Percentiles rank a stretch among this genome's conserved stretches.
Conservation (phyloP, 139 green algal species). For the Micromonas pusilla region DNA sequence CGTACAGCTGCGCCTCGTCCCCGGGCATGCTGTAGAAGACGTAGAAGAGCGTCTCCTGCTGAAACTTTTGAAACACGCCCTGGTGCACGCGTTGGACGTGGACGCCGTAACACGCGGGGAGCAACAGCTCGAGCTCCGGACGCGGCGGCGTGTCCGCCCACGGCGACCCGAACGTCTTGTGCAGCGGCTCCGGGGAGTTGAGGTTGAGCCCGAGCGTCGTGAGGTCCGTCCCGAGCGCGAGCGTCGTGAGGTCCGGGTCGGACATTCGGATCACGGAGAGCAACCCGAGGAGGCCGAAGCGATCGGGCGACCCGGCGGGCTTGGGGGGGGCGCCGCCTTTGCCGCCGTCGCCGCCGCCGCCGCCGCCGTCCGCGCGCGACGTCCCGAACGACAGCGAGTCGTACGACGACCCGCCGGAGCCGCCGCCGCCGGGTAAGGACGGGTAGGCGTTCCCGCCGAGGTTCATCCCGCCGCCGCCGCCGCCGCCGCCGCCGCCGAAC, state of each 20-base stretch:
- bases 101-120: constrained; percentile 77
- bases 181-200: constrained; percentile 58
- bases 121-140: constrained; percentile 73
- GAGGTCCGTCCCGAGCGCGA: constrained; percentile 91
- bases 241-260: constrained; percentile 86
- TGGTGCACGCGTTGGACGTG: constrained; percentile 65
- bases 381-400: too few species aligned
- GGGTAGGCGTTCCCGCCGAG: not conserved
- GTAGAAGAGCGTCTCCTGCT: constrained; percentile 97
- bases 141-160: constrained; percentile 27
- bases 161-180: constrained; percentile 20
- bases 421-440: not conserved
- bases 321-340: not conserved
- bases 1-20: constrained; percentile 72
- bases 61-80: constrained; percentile 88
- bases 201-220: constrained; percentile 93
- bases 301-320: constrained; percentile 41
- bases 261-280: constrained; percentile 87
- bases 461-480: constrained; percentile 13
- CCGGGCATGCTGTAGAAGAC: constrained; percentile 83
- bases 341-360: too few species aligned
- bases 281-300: constrained; percentile 84
- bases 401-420: not conserved
- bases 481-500: constrained; percentile 8
- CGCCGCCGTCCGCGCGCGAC: too few species aligned